These are phyloP conservation scores for Bretziella fagacearum DNA, from an alignment of 2,329 filamentous ascomycete species.

Conservation along the genomic window DNA sequence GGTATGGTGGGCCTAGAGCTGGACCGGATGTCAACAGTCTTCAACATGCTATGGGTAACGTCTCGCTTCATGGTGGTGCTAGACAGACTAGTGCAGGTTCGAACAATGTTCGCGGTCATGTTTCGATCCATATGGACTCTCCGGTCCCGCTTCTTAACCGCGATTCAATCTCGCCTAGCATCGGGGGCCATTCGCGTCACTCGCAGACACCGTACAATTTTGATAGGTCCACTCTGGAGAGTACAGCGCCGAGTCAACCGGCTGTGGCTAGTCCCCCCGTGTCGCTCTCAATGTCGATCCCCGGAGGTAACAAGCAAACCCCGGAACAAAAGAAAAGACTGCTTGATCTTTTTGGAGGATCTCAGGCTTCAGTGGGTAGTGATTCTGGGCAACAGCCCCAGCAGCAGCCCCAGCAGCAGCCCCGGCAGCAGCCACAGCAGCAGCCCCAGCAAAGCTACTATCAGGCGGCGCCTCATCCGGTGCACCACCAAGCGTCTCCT, in stretches of 20 bases:
- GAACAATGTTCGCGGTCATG: conserved; percentile 11
- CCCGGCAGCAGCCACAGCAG: background rate
- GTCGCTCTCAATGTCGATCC: conserved; percentile 19
- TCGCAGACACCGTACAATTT: conserved; percentile 15
- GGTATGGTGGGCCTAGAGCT: conserved; percentile 5
- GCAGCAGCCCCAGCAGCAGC: conserved; percentile 1
- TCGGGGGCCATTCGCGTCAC: conserved; percentile 13
- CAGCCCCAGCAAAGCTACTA: conserved; percentile 6
- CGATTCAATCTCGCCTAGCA: conserved; percentile 12
- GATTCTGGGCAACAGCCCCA: background rate
- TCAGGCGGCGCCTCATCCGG: conserved; percentile 3
- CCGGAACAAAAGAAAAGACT: conserved; percentile 30
- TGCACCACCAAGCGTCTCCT: conserved; percentile 8
- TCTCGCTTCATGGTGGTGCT: conserved; percentile 13
- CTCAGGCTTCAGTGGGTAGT: conserved; percentile 18
- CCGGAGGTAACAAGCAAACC: conserved; percentile 19
- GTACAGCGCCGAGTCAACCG: conserved; percentile 13
- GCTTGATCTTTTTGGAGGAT: conserved; percentile 48
- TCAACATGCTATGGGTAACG: conserved; percentile 10
- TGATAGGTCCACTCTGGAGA: conserved; percentile 10
- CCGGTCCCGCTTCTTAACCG: conserved; percentile 5
- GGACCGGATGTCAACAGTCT: conserved; percentile 6
- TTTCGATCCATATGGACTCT: conserved; percentile 8
- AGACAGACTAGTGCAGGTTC: conserved; percentile 11
- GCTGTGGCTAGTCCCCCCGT: conserved; percentile 19